These are phyloP conservation scores for Jimgerdemannia flammicorona DNA, from an alignment of 192 early-diverging fungal genomes.

Conservation along the genomic window DNA sequence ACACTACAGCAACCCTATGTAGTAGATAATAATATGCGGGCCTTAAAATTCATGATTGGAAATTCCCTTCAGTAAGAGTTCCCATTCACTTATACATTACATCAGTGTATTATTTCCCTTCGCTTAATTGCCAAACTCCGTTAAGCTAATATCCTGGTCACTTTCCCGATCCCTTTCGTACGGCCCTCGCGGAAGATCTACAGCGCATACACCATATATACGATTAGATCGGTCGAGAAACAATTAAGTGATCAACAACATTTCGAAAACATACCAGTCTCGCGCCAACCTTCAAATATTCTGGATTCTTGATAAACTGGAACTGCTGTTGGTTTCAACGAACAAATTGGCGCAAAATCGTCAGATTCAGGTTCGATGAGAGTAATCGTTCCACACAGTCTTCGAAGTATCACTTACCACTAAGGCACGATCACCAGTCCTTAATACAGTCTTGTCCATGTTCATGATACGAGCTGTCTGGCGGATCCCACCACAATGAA, in stretches of 20 bases:
- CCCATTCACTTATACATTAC: too few relatives aligned
- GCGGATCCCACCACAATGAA: constrained; percentile 83
- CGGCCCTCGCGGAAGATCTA: constrained; percentile 75
- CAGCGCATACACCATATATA: background rate
- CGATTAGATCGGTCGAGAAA: background rate
- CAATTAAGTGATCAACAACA: background rate
- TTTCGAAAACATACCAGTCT: constrained; percentile 39
- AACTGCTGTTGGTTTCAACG: constrained; percentile 23
- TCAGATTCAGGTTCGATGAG: background rate
- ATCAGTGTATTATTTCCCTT: too few relatives aligned
- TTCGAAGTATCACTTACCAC: constrained; percentile 38
- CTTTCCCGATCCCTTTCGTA: constrained; percentile 90
- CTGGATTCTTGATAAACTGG: constrained; percentile 79
- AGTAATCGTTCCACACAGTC: constrained; percentile 15
- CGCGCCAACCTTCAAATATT: constrained; percentile 54
- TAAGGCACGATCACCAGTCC: constrained; percentile 83
- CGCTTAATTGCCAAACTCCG: background rate
- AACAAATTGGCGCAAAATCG: background rate
- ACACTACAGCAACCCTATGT: too few relatives aligned
- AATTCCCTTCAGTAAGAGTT: too few relatives aligned
- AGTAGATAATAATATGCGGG: too few relatives aligned
- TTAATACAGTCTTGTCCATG: constrained; percentile 64
- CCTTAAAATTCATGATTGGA: too few relatives aligned
- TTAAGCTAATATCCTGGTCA: constrained; percentile 48
- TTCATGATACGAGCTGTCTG: constrained; percentile 84